Base-by-base conservation (phyloP, 2,329 filamentous ascomycete genomes). In the Penicillium rolfsii region DNA sequence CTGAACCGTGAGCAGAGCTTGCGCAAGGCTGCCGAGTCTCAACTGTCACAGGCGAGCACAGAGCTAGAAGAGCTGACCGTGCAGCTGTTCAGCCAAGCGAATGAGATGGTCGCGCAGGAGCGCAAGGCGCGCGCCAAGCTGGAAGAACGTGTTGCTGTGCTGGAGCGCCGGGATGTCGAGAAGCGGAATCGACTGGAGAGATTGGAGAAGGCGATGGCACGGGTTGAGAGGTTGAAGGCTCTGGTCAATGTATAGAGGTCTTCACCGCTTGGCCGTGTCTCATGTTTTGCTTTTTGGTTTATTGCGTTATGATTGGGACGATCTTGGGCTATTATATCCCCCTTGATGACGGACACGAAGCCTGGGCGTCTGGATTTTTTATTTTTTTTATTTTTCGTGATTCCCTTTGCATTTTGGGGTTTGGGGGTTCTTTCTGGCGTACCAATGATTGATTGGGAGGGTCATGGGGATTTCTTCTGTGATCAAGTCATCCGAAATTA, bases 41-140 rank as follows among this genome's bases (percentile, higher is more conserved):
- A 83, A 62, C 76, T 85, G 2, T 79, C 80, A 38, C 81, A 82
- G 54, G 81, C 85, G 16, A 84, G 82, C 62, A 79, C 75, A 1
- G 86, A 89, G 72, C 79, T 89, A 33, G 86, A 88, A 66, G 86
- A 89, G 57, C 73, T 89, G 61, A 87, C 83, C 12, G 83, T 82
- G 35, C 81, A 82, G 59, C 72, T 89, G 8, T 89, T 89, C 71
- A 83, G 83, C 55, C 84, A 88, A 70, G 86, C 86, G 35, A 88
- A 88, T 61, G 86, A 88, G 73, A 88, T 89, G 86, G 86, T 89
- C 8, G 85, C 86, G 3, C 77, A 81, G 57, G 87, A 89, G 76
- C 80, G 86, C 28, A 84, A 82, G 70, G 85, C 84, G 41, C 77
- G 85, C 57, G 84, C 82, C 16, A 84, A 78, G 61, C 68, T 82